Evolutionary conservation across 768 basidiomycete genomes (phyloP), one percentile per base, ranked within the genome.

Genomic region (Suillus luteus): DNA sequence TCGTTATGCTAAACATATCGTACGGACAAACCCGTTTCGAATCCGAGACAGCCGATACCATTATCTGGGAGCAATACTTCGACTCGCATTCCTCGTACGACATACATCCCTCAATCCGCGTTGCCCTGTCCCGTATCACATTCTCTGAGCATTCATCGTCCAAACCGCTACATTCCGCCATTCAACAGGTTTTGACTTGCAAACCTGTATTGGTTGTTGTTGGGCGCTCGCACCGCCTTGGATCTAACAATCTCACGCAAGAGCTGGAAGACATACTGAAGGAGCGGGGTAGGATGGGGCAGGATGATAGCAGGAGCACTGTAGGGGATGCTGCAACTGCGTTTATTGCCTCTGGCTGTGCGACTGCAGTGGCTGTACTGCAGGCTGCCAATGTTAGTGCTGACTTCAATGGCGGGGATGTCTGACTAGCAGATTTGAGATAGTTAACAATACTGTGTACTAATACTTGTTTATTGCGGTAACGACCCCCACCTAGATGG

Each of bases 311-410:
- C 64, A 81, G 83, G 73, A 90, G 90, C 78, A 94, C 95, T 27
- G 80, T 96, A 35, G 96, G 96, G 7, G 92, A 95, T 72, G 88
- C 92, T 19, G 92, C 86, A 3, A 85, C 89, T 49, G 88, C 88
- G 49, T 85, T 96, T 72, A 85, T 95, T 12, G 78, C 88, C 3
- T 80, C 86, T 7, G 85, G 84, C 1, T 78, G 80, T 58, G 83
- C 83, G 48, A 79, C 81, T 51, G 89, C 86, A 19, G 69, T 92
- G 46, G 77, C 92, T 40, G 89, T 93, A 2, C 70, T 93, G 38
- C 92, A 93, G 77, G 85, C 87, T 55, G 77, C 81, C 68, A 71
- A 72, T 71, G 77, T 49, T 3, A 24, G 70, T 51, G 44, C 67
- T 52, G 57, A 31, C 14, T 41, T 49, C 24, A 12, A 57, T 60